Evolutionary conservation across 305 asterid genomes (phyloP).

Genomic region (Plantago coronopus): DNA sequence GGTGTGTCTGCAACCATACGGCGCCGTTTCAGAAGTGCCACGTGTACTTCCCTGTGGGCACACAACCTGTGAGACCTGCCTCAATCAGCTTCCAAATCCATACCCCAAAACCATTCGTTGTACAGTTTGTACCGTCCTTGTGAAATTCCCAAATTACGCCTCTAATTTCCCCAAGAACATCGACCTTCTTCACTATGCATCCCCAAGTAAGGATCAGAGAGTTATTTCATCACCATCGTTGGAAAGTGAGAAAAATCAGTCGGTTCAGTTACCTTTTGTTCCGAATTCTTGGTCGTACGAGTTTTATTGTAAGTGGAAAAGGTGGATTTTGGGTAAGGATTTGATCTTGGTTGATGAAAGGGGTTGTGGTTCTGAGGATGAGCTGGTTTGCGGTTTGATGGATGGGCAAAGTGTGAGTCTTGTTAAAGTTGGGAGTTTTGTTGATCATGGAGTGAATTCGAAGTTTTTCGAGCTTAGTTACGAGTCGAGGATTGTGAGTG

Average conservation of each 20-base stretch:
- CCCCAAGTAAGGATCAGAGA: constrained; percentile 28
- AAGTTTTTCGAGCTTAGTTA: constrained; percentile 41
- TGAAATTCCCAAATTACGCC: constrained; percentile 48
- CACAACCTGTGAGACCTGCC: constrained; percentile 73
- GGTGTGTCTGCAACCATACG: constrained; percentile 71
- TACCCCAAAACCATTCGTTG: constrained; percentile 68
- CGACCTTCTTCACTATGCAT: constrained; percentile 73
- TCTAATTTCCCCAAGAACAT: constrained; percentile 83
- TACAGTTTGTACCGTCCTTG: constrained; percentile 70
- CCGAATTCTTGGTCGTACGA: constrained; percentile 53
- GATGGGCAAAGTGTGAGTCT: constrained; percentile 45
- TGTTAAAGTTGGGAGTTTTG: constrained; percentile 45
- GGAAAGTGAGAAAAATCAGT: constrained; percentile 19
- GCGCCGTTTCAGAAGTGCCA: constrained; percentile 50
- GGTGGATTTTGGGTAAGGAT: constrained; percentile 64
- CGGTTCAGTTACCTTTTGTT: constrained; percentile 25
- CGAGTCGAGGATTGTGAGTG: constrained; percentile 51
- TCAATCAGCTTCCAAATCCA: constrained; percentile 63
- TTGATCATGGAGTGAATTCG: constrained; percentile 27
- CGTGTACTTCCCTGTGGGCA: constrained; percentile 92
- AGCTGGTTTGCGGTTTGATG: constrained; percentile 19
- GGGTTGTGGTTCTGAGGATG: constrained; percentile 11
- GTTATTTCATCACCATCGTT: constrained; percentile 30
- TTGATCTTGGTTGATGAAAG: constrained; percentile 33
- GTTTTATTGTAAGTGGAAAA: constrained; percentile 56